Conservation (phyloP, 176 grass and related monocot genomes). For the Coix lacrymajobi region DNA sequence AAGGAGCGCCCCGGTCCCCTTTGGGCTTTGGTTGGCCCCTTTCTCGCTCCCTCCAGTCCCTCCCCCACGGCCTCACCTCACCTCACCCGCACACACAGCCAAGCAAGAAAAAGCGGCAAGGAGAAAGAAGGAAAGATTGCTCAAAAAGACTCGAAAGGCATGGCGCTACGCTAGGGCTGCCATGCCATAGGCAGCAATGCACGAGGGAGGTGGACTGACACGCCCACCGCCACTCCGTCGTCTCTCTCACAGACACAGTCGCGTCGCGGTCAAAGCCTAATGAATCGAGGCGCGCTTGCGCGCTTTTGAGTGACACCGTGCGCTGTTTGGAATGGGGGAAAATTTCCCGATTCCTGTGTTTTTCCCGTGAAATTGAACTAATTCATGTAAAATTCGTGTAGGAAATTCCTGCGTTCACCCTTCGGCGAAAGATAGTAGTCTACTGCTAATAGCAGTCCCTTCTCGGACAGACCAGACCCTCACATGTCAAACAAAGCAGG, state of each 20-base stretch:
- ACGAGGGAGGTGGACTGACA: conserved; percentile 38
- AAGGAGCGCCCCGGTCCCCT: not conserved
- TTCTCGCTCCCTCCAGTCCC: not conserved
- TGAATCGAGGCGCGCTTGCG: not conserved
- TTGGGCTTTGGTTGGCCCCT: too few species aligned
- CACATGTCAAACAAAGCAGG: not conserved
- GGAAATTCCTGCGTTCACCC: too few species aligned
- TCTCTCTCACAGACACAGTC: not conserved
- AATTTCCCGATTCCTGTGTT: too few species aligned
- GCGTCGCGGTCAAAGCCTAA: conserved; percentile 29
- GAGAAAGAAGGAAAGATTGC: not conserved
- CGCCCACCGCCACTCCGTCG: not conserved
- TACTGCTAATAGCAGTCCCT: not conserved
- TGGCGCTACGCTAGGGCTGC: not conserved
- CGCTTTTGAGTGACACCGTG: conserved; percentile 26
- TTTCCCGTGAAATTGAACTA: too few species aligned
- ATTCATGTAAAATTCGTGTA: too few species aligned
- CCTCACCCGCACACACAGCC: not conserved
- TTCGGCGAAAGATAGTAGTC: not conserved
- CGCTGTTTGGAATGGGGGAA: too few species aligned
- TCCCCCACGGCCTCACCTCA: not conserved
- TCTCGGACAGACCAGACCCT: too few species aligned
- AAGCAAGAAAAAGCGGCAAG: not conserved
- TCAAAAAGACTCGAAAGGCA: conserved; percentile 45
- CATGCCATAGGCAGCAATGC: not conserved